Conservation (phyloP, 768 basidiomycete genomes). For the Candolleomyces efflorescens region DNA sequence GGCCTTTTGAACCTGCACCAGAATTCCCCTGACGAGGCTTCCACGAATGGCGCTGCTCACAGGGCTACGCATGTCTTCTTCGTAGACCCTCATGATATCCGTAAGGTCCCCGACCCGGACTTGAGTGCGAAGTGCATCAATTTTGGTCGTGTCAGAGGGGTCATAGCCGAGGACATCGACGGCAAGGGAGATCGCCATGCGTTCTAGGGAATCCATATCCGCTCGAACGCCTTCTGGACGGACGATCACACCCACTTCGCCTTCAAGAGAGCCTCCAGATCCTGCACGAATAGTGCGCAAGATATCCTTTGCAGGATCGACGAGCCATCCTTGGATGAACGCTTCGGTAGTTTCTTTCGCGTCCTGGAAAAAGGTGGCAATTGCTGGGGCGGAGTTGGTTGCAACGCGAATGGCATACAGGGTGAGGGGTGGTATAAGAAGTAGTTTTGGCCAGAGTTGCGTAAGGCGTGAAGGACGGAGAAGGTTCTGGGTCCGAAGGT, state of each 20-base stretch:
- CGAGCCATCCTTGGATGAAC: conserved; percentile 79
- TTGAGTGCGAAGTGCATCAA: conserved; percentile 59
- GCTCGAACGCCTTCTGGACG: conserved; percentile 78
- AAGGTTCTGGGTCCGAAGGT: conserved; percentile 34
- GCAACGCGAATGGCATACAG: conserved; percentile 46
- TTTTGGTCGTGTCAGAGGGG: conserved; percentile 38
- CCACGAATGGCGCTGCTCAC: conserved; percentile 77
- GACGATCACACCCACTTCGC: conserved; percentile 72
- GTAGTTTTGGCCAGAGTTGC: conserved; percentile 76
- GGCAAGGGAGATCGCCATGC: conserved; percentile 87
- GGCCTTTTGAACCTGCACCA: conserved; percentile 94
- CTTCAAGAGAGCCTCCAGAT: conserved; percentile 45
- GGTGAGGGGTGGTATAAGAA: conserved; percentile 69
- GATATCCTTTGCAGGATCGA: conserved; percentile 82
- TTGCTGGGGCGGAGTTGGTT: conserved; percentile 49
- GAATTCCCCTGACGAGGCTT: conserved; percentile 74
- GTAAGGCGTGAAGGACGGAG: conserved; percentile 64
- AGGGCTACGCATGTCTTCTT: conserved; percentile 88
- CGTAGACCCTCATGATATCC: conserved; percentile 81
- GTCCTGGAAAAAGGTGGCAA: conserved; percentile 46
- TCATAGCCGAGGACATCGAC: conserved; percentile 72
- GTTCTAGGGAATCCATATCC: conserved; percentile 88
- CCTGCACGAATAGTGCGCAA: conserved; percentile 80
- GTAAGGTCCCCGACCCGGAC: conserved; percentile 83
- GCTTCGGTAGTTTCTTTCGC: conserved; percentile 56